Percentiles rank a stretch among this genome's conserved stretches.
Evolutionary conservation across 176 grass and related monocot genomes (phyloP).

Genomic region (Saccharum officinarum): DNA sequence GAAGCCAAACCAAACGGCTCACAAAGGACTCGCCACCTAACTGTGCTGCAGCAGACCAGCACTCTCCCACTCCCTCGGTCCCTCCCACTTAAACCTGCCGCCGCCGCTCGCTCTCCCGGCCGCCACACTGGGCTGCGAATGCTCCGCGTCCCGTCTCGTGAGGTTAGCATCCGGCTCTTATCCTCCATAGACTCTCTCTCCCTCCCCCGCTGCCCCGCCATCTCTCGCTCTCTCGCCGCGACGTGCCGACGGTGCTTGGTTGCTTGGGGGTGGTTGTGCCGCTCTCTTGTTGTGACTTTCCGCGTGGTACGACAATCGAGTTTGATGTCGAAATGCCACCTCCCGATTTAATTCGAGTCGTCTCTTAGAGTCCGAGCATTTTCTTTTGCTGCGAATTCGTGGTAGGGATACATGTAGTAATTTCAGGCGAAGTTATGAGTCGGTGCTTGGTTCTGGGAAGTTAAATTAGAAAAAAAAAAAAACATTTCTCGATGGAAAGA

Average conservation of each 20-base stretch:
- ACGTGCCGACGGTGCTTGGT: neutral
- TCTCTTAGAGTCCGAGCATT: neutral
- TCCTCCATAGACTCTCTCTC: too few species aligned
- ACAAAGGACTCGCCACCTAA: slow-evolving; percentile 9
- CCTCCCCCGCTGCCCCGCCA: neutral
- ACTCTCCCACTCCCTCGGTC: neutral
- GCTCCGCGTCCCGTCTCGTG: neutral
- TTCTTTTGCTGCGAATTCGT: neutral
- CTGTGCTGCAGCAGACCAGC: too few species aligned
- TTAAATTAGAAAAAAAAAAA: neutral
- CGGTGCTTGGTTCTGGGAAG: neutral
- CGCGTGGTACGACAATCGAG: neutral
- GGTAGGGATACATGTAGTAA: neutral
- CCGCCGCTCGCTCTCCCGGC: neutral
- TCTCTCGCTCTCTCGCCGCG: neutral
- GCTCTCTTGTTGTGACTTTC: neutral
- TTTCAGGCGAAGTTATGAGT: neutral
- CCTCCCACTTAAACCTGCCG: neutral
- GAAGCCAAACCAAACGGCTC: too few species aligned
- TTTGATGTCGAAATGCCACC: neutral
- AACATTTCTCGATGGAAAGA: neutral
- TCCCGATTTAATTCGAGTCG: neutral
- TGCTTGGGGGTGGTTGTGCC: neutral
- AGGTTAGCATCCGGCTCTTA: slow-evolving; percentile 32
- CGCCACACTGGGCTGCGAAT: neutral